Base-by-base conservation (phyloP, 805 yeast genomes). In the Nakazawaea siamensis region DNA sequence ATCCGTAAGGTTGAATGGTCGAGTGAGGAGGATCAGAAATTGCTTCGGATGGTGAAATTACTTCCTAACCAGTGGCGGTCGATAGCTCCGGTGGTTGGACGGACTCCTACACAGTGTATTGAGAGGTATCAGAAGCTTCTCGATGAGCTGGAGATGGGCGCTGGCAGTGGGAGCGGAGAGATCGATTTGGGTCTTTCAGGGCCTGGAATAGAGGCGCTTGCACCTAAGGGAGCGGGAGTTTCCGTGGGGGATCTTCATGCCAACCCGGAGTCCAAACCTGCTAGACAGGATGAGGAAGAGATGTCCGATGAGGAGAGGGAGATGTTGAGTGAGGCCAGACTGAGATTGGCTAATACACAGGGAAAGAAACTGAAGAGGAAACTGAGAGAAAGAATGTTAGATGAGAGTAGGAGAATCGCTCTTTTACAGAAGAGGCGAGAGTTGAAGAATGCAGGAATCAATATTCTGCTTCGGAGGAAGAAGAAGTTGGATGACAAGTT, bases 11-110 rank as follows among this genome's bases (percentile, higher is more conserved):
- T 57, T 1, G 78, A 69, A 18, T 92, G 96, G 92, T 58, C 80
- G 0, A 62, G 66, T 19, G 79, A 73, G 18, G 95, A 88, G 40
- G 98, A 90, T 53, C 77, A 72, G 29, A 70, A 71, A 49, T 61
- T 90, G 31, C 53, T 87, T 38, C 66, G 70, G 23, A 48, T 86
- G 40, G 87, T 83, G 0, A 70, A 73, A 45, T 55, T 76, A 23
- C 59, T 88, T 45, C 97, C 97, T 1, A 86, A 88, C 42, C 97
- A 88, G 57, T 90, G 98, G 98, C 70, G 94, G 30, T 76, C 92
- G 1, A 83, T 92, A n/a, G 81, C 94, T 1, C 73, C 83, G 5
- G 54, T 78, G 8, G 62, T 88, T 54, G 87, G 88, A 0, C 63
- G 97, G 40, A 84, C 97, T 1, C 90, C 95, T 0, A 77, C 84